Evolutionary conservation across 331 rosid genomes (phyloP), one percentile per base, ranked within the genome.

Genomic region (Acacia pycnantha): DNA sequence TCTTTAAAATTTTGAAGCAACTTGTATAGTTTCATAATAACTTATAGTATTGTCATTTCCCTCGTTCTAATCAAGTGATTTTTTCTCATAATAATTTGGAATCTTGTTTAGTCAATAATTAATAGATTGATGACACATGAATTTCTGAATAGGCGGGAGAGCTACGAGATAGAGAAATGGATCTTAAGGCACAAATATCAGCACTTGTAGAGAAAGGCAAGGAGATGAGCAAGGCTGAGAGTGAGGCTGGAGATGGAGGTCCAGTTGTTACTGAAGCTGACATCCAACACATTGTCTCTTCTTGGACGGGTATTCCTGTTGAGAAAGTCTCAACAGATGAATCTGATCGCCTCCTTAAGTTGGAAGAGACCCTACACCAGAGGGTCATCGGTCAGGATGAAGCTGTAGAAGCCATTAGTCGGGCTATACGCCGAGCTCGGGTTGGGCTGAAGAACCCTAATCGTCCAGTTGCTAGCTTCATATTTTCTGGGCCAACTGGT

Each of bases 261-360:
- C 91, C 97, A 24, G 13, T 83, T 12, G 98, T 94, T 79, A 94
- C 98, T 37, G 98, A 94, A 83, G 97, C 87, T 74, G 98, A 93
- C 83, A 93, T 94, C 84, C 97, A 93, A 56, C 97, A 93, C 82
- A 93, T 94, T 43, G 98, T 94, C 18, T 87, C 95, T 54, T 62
- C 98, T 12, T 94, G 98, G 98, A 94, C 98, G 31, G 98, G 98
- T 73, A 94, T 94, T 82, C 98, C 98, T 8, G 98, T 94, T 37
- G 98, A 94, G 81, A 94, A 94, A 83, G 98, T 94, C 70, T 94
- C 98, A 8, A 84, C 97, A 0, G 98, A 94, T 66, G 98, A 94
- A 88, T 93, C 98, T 21, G 97, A 90, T 75, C 97, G 98, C 72
- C 97, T 94, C 27, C 98, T 94, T 73, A 94, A 94, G 90, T 93